These are phyloP conservation scores for Trichomonas vaginalis DNA, from an alignment of 208 protist genomes.

Conservation along the genomic window DNA sequence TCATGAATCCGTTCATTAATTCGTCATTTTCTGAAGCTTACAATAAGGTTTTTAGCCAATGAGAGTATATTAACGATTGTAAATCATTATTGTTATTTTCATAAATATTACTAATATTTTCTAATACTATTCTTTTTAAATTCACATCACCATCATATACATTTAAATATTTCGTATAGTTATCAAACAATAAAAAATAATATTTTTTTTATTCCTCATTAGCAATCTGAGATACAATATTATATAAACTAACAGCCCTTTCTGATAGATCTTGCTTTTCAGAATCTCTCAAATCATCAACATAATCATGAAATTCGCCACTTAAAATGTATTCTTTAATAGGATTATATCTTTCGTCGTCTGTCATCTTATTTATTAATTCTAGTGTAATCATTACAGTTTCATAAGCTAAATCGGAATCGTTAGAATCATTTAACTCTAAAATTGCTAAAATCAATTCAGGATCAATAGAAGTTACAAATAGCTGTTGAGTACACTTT, in stretches of 20 bases:
- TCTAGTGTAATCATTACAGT: not conserved
- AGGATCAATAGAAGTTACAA: not conserved
- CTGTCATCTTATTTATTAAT: not conserved
- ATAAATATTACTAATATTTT: no score
- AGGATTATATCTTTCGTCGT: not conserved
- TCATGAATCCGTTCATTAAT: no score
- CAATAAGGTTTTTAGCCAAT: no score
- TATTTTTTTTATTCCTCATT: no score
- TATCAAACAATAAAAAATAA: no score
- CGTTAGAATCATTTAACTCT: not conserved
- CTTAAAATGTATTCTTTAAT: not conserved
- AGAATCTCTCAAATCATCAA: not conserved
- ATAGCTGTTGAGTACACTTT: not conserved
- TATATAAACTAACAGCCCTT: not conserved
- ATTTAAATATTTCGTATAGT: no score
- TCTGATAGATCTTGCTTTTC: not conserved
- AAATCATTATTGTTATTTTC: no score
- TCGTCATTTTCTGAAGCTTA: no score
- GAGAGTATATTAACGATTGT: no score
- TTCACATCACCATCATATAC: no score
- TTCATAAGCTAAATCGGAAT: not conserved
- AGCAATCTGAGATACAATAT: no score
- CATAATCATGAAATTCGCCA: not conserved
- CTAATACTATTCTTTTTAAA: no score
- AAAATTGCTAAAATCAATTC: not conserved